These are phyloP conservation scores for Actinomortierella ambigua DNA, from an alignment of 371 early-diverging fungal species.

Conservation along the genomic window DNA sequence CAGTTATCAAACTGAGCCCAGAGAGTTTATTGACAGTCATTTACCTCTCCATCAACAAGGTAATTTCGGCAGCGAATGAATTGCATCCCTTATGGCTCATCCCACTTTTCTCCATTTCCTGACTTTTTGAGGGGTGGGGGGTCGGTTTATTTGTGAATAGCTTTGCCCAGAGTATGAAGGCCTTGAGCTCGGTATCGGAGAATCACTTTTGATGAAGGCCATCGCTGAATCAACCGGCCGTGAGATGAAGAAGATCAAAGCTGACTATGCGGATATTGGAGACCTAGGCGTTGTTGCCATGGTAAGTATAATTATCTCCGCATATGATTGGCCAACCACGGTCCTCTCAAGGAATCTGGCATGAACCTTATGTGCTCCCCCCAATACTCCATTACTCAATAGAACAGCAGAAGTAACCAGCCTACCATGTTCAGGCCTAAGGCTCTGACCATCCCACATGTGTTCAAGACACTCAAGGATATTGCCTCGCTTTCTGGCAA, in stretches of 20 bases:
- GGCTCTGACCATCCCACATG: slow-evolving; percentile 78
- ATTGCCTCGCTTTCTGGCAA: slow-evolving; percentile 86
- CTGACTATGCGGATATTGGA: slow-evolving; percentile 78
- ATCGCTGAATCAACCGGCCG: slow-evolving; percentile 91
- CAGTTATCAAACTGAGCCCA: slow-evolving; percentile 74
- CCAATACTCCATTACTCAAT: slow-evolving; percentile 10
- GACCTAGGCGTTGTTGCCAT: slow-evolving; percentile 94
- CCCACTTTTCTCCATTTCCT: neutral
- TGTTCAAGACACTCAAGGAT: slow-evolving; percentile 88
- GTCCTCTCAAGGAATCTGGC: no score
- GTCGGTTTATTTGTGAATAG: slow-evolving; percentile 43
- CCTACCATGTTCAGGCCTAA: slow-evolving; percentile 79
- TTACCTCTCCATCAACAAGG: slow-evolving; percentile 94
- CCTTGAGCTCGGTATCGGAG: slow-evolving; percentile 96
- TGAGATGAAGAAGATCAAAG: slow-evolving; percentile 75
- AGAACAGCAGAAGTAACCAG: slow-evolving; percentile 81
- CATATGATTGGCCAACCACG: neutral
- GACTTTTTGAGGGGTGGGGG: no score
- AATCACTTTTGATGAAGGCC: slow-evolving; percentile 92
- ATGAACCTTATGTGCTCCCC: neutral
- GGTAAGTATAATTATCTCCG: slow-evolving; percentile 43
- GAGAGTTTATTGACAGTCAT: slow-evolving; percentile 76
- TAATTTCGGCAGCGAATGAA: slow-evolving; percentile 26
- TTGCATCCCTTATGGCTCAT: neutral
- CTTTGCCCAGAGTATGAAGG: slow-evolving; percentile 96